A percentile compares a stretch with the other conserved stretches of the same genome.
phyloP scores from a whole-genome alignment of 2,329 filamentous ascomycete species.

The Beauveria pseudobassiana region DNA sequence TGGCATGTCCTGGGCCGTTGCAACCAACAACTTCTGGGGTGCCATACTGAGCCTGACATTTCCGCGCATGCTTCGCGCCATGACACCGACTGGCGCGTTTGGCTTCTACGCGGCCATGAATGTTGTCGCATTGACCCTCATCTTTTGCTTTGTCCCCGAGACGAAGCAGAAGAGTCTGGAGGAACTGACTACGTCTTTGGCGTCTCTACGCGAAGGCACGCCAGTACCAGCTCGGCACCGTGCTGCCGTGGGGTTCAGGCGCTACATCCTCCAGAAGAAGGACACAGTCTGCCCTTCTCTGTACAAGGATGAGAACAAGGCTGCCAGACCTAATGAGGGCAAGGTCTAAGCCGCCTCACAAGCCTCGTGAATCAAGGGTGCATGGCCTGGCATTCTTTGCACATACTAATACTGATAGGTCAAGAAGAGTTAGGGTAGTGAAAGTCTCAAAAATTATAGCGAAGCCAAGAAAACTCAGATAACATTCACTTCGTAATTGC shows the following conservation, averaged over 20 bases:
- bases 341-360: not conserved
- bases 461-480: too few relatives aligned
- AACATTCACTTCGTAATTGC: too few relatives aligned
- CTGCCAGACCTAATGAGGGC: not conserved
- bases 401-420: not conserved
- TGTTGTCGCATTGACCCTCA: conserved; percentile 51
- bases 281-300: not conserved
- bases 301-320: not conserved
- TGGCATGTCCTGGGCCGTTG: conserved; percentile 53
- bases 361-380: not conserved
- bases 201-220: conserved; percentile 25
- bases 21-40: conserved; percentile 47
- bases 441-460: too few relatives aligned
- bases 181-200: conserved; percentile 32
- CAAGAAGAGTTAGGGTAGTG: too few relatives aligned
- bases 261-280: conserved; percentile 17
- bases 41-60: conserved; percentile 40
- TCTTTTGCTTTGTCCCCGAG: conserved; percentile 53
- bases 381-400: not conserved
- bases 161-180: conserved; percentile 34
- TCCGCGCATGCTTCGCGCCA: conserved; percentile 33
- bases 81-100: conserved; percentile 26
- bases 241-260: conserved; percentile 26
- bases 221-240: conserved; percentile 26
- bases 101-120: conserved; percentile 56